These are phyloP conservation scores for Solioccasus polychromus DNA, from an alignment of 768 basidiomycete genomes.

Conservation along the genomic window DNA sequence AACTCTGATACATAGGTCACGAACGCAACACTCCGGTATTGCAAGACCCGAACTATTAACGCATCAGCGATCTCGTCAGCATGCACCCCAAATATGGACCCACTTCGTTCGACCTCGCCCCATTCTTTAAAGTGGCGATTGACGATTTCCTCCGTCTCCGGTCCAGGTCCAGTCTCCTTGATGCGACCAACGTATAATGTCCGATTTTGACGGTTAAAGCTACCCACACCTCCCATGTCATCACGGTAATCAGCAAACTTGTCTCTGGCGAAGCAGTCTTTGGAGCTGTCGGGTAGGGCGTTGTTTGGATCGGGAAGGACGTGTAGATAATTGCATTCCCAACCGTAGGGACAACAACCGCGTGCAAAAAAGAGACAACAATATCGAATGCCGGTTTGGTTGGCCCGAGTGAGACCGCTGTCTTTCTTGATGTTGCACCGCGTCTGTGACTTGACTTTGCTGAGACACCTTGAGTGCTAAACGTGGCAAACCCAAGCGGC, in stretches of 20 bases:
- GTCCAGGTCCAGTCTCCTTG: conserved; percentile 83
- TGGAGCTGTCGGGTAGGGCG: conserved; percentile 82
- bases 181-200: conserved; percentile 95
- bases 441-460: conserved; percentile 92
- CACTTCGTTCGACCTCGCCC: conserved; percentile 91
- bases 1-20: conserved; percentile 90
- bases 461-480: conserved; percentile 27
- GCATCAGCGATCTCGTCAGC: conserved; percentile 6
- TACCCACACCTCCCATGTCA: conserved; percentile 99
- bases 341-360: conserved; percentile 97
- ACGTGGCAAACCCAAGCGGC: background rate
- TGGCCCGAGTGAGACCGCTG: conserved; percentile 90
- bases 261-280: conserved; percentile 96
- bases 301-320: conserved; percentile 70
- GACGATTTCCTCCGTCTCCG: conserved; percentile 91
- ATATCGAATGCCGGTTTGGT: conserved; percentile 90
- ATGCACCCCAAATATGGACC: conserved; percentile 30
- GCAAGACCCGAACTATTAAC: conserved; percentile 77
- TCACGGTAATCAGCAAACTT: conserved; percentile 97
- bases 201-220: conserved; percentile 90
- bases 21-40: conserved; percentile 95
- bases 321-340: conserved; percentile 97
- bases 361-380: conserved; percentile 93
- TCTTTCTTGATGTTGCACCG: conserved; percentile 87
- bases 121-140: conserved; percentile 92